phyloP scores from a whole-genome alignment of 2,329 filamentous ascomycete species.

The Raffaelea ambrosiae region DNA sequence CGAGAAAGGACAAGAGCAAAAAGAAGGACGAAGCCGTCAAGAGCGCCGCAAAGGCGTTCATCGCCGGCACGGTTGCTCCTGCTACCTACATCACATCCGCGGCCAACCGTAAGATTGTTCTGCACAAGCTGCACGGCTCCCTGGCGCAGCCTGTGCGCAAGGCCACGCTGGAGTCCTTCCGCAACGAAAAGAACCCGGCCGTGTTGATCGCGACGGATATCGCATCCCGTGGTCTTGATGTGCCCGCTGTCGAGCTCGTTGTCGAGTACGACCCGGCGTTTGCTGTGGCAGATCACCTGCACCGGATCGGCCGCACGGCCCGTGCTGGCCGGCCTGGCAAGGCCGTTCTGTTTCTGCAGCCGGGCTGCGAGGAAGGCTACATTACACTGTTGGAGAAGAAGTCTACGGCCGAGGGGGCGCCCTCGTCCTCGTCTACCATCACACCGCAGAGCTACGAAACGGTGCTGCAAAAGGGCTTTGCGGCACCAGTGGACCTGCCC shows the following conservation, averaged over 20 bases:
- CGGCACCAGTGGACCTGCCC: slow-evolving; percentile 53
- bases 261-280: slow-evolving; percentile 96
- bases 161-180: slow-evolving; percentile 74
- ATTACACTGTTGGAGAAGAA: slow-evolving; percentile 45
- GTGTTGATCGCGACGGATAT: slow-evolving; percentile 93
- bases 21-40: not conserved
- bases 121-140: slow-evolving; percentile 88
- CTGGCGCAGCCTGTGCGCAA: slow-evolving; percentile 82
- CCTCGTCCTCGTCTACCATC: slow-evolving; percentile 32
- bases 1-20: not conserved
- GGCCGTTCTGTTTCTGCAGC: slow-evolving; percentile 81
- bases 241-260: slow-evolving; percentile 89
- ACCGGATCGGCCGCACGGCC: slow-evolving; percentile 89
- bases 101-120: slow-evolving; percentile 62
- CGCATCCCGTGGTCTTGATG: slow-evolving; percentile 86
- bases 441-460: slow-evolving; percentile 43
- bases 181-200: slow-evolving; percentile 62
- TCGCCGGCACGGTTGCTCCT: slow-evolving; percentile 48
- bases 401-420: not conserved
- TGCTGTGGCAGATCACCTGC: slow-evolving; percentile 84
- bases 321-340: slow-evolving; percentile 84
- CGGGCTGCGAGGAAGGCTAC: slow-evolving; percentile 88
- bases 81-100: slow-evolving; percentile 66
- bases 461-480: slow-evolving; percentile 57
- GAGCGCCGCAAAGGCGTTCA: no score